A percentile compares a stretch with the other conserved stretches of the same genome.
Evolutionary conservation across 106 monocot species (phyloP).

Genomic region (Chionographis japonica): DNA sequence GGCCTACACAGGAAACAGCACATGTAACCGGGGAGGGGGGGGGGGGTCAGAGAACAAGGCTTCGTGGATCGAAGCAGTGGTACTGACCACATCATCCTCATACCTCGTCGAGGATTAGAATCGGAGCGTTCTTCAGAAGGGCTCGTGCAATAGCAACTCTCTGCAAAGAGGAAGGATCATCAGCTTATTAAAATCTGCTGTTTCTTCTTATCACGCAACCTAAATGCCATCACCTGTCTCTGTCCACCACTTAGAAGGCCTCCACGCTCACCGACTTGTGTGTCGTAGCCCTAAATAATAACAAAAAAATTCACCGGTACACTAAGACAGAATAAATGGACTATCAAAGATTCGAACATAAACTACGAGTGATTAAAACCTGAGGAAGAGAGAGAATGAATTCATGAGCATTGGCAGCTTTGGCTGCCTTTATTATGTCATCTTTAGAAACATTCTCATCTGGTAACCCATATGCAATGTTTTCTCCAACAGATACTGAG

Average conservation of each 20-base stretch:
- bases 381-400: slow-evolving; percentile 95
- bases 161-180: slow-evolving; percentile 31
- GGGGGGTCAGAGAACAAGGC: background rate
- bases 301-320: background rate
- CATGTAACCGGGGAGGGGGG: too few relatives aligned
- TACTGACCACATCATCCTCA: background rate
- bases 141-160: slow-evolving; percentile 95
- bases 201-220: background rate
- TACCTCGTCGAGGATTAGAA: slow-evolving; percentile 96
- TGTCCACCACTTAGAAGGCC: slow-evolving; percentile 93
- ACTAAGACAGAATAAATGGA: background rate
- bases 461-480: slow-evolving; percentile 95
- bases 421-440: slow-evolving; percentile 92
- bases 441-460: slow-evolving; percentile 92
- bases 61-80: background rate
- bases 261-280: slow-evolving; percentile 88
- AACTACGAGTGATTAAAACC: slow-evolving; percentile 27
- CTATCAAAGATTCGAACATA: background rate
- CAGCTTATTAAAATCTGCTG: background rate
- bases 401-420: slow-evolving; percentile 99
- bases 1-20: slow-evolving; percentile 43
- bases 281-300: slow-evolving; percentile 83
- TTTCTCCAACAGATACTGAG: slow-evolving; percentile 95
- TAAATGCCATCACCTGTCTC: slow-evolving; percentile 61
- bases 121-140: slow-evolving; percentile 91